phyloP scores from a whole-genome alignment of 164 flowering plant species.

The Protea cynaroides region DNA sequence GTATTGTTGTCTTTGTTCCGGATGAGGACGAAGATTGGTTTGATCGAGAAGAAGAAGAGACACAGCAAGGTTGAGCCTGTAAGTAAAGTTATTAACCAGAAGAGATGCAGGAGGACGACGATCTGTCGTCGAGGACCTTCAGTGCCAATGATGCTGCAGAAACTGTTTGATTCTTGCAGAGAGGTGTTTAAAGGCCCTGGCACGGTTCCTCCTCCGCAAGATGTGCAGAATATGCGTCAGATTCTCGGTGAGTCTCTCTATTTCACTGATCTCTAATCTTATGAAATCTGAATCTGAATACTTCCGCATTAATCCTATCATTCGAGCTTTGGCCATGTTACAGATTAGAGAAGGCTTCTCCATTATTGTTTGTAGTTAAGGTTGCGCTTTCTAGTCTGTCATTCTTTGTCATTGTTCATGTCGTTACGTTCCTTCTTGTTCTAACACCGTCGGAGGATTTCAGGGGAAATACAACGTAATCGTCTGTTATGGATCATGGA shows the following conservation, averaged over 20 bases:
- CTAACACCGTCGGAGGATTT: too few relatives aligned
- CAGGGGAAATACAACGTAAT: too few relatives aligned
- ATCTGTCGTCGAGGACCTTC: not conserved
- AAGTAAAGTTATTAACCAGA: slow-evolving; percentile 22
- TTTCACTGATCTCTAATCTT: not conserved
- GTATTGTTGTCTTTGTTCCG: not conserved
- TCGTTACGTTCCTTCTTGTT: too few relatives aligned
- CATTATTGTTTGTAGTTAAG: not conserved
- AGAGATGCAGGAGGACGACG: slow-evolving; percentile 12
- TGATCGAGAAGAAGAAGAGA: not conserved
- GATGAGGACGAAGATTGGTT: too few relatives aligned
- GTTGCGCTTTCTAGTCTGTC: too few relatives aligned
- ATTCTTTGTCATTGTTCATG: too few relatives aligned
- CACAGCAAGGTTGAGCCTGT: not conserved
- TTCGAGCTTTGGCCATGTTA: not conserved
- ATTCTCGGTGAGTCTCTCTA: slow-evolving; percentile 42
- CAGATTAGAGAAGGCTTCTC: not conserved
- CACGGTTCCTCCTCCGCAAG: slow-evolving; percentile 45
- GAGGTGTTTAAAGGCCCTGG: slow-evolving; percentile 61
- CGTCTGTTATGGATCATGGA: too few relatives aligned
- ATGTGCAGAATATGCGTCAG: slow-evolving; percentile 38
- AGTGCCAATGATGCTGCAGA: slow-evolving; percentile 32
- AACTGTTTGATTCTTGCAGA: slow-evolving; percentile 38
- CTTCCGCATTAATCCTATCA: not conserved
- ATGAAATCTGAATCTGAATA: not conserved